Evolutionary conservation across 495 filamentous ascomycete species (phyloP), one percentile per base, ranked within the genome.

Genomic region (Trichocladium antarcticum): DNA sequence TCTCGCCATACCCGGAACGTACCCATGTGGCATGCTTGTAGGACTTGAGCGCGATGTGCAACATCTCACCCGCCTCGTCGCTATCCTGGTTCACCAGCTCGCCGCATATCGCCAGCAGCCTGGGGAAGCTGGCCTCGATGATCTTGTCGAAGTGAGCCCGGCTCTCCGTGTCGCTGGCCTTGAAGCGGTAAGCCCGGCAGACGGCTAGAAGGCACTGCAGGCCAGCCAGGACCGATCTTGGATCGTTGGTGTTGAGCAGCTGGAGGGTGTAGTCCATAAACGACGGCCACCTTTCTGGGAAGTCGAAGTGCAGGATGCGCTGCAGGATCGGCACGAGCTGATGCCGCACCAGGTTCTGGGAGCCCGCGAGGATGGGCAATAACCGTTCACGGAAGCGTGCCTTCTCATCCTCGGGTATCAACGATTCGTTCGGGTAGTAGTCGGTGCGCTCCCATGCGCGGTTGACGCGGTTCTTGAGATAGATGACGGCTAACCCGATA

Each of bases 21-120:
- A 96, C 89, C 72, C 89, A 98, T 49, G 90, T 93, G 34, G 90
- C 86, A 68, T 98, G 93, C 70, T 98, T 98, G 67, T 89, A 97
- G 6, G 85, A 80, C 71, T 98, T 98, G 61, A 97, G 79, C 28
- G 89, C 83, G 47, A 92, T 84, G 49, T 92, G 85, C 49, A 98
- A 74, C 85, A 97, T 97, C 70, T 96, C 92, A 41, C 86, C 92
- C 40, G 92, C 92, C 66, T 97, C 93, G 54, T 89, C 65, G 58
- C 85, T 93, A 53, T 81, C 83, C 70, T 97, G 89, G 56, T 87
- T 83, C 40, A 95, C 87, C 54, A 97, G 71, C 63, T 81, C 80
- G 57, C 83, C 85, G 45, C 90, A 90, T 59, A 98, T 90, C 52
- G 72, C 72, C 53, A 97, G 74, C 50, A 97, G 73, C 49, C 87